These are phyloP conservation scores for Glycine latifolia DNA, from an alignment of 306 rosid species.

Conservation along the genomic window DNA sequence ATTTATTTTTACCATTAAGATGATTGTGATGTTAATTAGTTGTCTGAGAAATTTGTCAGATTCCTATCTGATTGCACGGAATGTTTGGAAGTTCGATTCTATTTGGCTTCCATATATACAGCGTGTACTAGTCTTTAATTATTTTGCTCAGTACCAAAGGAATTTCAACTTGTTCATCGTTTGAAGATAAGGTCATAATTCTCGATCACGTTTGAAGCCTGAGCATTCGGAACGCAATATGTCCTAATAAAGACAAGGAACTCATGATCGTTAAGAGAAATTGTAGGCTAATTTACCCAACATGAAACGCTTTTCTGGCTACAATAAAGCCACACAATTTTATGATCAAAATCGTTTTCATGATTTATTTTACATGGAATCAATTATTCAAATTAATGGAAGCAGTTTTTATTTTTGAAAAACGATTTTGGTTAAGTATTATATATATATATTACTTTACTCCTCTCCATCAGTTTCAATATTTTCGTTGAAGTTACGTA, in stretches of 20 bases:
- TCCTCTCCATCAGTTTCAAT: background rate
- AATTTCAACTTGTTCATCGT: conserved; percentile 5
- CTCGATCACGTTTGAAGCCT: background rate
- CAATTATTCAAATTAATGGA: background rate
- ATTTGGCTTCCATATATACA: background rate
- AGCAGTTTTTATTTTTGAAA: background rate
- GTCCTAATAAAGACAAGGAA: conserved; percentile 21
- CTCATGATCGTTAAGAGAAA: background rate
- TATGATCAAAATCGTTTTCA: background rate
- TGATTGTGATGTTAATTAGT: background rate
- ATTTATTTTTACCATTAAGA: background rate
- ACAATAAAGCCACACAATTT: background rate
- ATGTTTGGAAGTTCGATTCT: background rate
- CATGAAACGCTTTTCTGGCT: background rate
- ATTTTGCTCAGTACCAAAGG: background rate
- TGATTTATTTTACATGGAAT: background rate
- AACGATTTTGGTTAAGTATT: background rate
- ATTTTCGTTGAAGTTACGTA: no score
- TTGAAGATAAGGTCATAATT: background rate
- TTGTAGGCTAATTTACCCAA: conserved; percentile 11
- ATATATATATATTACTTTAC: background rate
- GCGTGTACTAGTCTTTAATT: background rate
- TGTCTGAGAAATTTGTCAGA: background rate
- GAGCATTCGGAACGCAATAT: background rate
- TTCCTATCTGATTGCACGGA: background rate